phyloP scores from a whole-genome alignment of 1,284 basidiomycete species.

The Porogramme epimiltina region DNA sequence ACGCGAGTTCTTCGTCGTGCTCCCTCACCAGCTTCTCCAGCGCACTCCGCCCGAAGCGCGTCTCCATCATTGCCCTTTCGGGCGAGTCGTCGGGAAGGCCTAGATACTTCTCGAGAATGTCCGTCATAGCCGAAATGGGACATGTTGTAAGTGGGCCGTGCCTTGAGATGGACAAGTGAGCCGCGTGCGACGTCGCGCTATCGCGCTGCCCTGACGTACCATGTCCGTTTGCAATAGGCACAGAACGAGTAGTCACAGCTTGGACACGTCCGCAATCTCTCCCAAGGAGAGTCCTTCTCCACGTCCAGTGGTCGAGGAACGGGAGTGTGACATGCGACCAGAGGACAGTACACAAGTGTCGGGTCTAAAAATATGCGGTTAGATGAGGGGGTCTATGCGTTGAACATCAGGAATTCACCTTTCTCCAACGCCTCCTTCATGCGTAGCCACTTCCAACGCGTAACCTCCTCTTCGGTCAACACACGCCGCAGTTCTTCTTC shows the following conservation, averaged over 20 bases:
- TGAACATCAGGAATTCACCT: conserved; percentile 40
- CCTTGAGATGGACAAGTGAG: conserved; percentile 40
- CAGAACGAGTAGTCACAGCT: conserved; percentile 73
- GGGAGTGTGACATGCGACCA: conserved; percentile 69
- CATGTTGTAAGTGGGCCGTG: conserved; percentile 74
- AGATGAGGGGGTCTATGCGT: background rate
- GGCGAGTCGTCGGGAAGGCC: conserved; percentile 49
- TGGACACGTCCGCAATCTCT: conserved; percentile 66
- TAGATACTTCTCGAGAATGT: conserved; percentile 65
- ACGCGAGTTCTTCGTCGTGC: conserved; percentile 68
- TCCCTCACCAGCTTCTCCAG: conserved; percentile 56
- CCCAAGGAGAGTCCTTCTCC: conserved; percentile 64
- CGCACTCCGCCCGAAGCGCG: conserved; percentile 59
- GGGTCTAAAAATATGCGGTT: conserved; percentile 55
- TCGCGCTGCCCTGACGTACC: conserved; percentile 43
- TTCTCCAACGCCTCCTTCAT: conserved; percentile 70
- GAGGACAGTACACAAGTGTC: conserved; percentile 73
- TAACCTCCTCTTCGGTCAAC: conserved; percentile 59
- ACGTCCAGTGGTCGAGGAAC: conserved; percentile 52
- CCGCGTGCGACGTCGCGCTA: conserved; percentile 9
- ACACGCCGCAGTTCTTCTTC: conserved; percentile 74
- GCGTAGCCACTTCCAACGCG: conserved; percentile 73
- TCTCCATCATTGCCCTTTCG: conserved; percentile 53
- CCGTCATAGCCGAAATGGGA: conserved; percentile 59
- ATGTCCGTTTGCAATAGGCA: conserved; percentile 71